phyloP scores from a whole-genome alignment of 2,329 filamentous ascomycete species.

The Aspergillus pseudoviridinutans region DNA sequence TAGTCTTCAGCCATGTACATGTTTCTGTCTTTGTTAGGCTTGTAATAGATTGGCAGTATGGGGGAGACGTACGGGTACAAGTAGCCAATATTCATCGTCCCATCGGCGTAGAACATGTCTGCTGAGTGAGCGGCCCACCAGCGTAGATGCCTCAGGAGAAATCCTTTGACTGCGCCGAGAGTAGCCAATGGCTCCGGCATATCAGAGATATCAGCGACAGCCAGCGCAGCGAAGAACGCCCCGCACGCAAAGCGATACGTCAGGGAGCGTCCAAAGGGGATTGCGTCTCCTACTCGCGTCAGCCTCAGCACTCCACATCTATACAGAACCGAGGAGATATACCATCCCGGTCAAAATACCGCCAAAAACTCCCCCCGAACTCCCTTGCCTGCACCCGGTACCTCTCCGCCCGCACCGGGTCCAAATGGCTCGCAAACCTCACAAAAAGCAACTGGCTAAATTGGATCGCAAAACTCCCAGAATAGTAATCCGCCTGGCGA shows the following conservation, averaged over 20 bases:
- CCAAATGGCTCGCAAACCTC: constrained; percentile 4
- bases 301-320: neutral
- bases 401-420: constrained; percentile 1
- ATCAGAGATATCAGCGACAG: constrained; percentile 6
- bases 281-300: constrained; percentile 3
- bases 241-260: constrained; percentile 15
- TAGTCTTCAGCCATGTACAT: constrained; percentile 13
- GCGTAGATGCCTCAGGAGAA: constrained; percentile 8
- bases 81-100: constrained; percentile 7
- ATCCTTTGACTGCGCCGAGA: constrained; percentile 7
- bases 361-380: constrained; percentile 12
- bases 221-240: constrained; percentile 13
- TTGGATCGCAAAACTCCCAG: constrained; percentile 17
- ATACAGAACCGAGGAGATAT: neutral
- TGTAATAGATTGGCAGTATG: too few species aligned
- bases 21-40: neutral
- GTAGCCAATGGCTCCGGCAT: constrained; percentile 9
- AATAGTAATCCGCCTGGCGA: constrained; percentile 17
- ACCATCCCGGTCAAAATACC: constrained; percentile 13
- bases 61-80: constrained; percentile 4
- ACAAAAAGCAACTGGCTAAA: constrained; percentile 16
- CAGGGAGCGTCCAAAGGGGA: constrained; percentile 7
- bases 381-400: constrained; percentile 10
- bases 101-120: constrained; percentile 4
- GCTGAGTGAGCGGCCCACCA: constrained; percentile 11